Base-by-base conservation (phyloP, 805 yeast species). In the Barnettozyma pratensis region DNA sequence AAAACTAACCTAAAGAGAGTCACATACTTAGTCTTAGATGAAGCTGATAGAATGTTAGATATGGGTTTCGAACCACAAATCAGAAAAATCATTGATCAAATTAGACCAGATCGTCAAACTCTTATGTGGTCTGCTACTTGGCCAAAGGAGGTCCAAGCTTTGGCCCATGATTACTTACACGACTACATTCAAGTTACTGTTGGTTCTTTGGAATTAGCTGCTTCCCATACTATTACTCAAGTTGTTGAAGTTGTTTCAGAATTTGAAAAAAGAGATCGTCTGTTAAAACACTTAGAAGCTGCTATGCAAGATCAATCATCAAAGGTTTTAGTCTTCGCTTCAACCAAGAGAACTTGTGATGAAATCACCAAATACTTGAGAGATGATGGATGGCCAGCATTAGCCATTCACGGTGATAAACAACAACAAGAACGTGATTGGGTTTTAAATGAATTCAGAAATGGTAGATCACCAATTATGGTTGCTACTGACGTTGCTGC, bases 31-130 rank as follows among this genome's bases (percentile, higher is more conserved):
- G 98, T 94, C 54, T 79, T 94, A 63, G 99, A 94, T 72, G 99
- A 94, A 81, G 99, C 99, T 64, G 99, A 94, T 74, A 87, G 99
- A 79, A 94, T 94, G 99, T 82, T 94, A 74, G 99, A 94, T 77
- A 94, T 94, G 99, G 99, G 99, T 70, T 94, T 94, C 71, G 99
- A 94, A 78, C 98, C 98, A 59, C 98, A 92, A 80, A 94, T 94
- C 71, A 85, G 99, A 79, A 92, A 92, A 75, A 94, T 94, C 71
- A 92, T 94, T 59, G 91, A 85, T 62, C 98, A 92, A 79, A 94
- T 94, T 68, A 87, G 99, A 77, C 99, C 99, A 54, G 99, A 94
- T 71, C 90, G 98, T 79, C 99, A 94, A 76, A 94, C 99, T 53
- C 79, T 92, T 62, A 89, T 94, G 97, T 94, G 98, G 98, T 92